phyloP scores from a whole-genome alignment of 2,329 filamentous ascomycete genomes.

The Fusarium anguioides region DNA sequence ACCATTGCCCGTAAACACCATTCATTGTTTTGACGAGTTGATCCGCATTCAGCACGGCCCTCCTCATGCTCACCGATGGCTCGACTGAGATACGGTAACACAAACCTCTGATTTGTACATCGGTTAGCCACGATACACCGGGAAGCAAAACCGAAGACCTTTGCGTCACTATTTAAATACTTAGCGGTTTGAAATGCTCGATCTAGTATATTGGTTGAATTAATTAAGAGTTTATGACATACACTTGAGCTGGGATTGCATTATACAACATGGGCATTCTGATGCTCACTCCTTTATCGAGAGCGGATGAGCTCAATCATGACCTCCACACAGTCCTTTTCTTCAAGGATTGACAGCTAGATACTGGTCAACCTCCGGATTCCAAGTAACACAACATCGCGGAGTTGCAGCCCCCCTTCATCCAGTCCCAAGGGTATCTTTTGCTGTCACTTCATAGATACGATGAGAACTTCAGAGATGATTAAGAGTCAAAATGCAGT shows the following conservation, averaged over 20 bases:
- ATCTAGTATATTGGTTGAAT: background rate
- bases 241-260: background rate
- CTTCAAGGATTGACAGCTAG: background rate
- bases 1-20: background rate
- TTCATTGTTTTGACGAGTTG: background rate
- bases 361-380: slow-evolving; percentile 8
- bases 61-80: slow-evolving; percentile 33
- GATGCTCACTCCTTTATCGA: no score
- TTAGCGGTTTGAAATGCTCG: background rate
- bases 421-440: slow-evolving; percentile 9
- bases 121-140: slow-evolving; percentile 18
- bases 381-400: slow-evolving; percentile 30
- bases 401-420: slow-evolving; percentile 20
- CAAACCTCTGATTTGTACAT: slow-evolving; percentile 35
- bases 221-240: background rate
- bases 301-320: background rate
- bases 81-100: slow-evolving; percentile 34
- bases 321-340: background rate
- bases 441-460: background rate
- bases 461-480: background rate
- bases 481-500: background rate
- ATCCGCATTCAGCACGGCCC: slow-evolving; percentile 1
- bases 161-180: slow-evolving; percentile 10
- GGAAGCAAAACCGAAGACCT: slow-evolving; percentile 9
- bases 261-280: background rate